phyloP scores from a whole-genome alignment of 2,329 filamentous ascomycete genomes.

The Botryotinia narcissicola region DNA sequence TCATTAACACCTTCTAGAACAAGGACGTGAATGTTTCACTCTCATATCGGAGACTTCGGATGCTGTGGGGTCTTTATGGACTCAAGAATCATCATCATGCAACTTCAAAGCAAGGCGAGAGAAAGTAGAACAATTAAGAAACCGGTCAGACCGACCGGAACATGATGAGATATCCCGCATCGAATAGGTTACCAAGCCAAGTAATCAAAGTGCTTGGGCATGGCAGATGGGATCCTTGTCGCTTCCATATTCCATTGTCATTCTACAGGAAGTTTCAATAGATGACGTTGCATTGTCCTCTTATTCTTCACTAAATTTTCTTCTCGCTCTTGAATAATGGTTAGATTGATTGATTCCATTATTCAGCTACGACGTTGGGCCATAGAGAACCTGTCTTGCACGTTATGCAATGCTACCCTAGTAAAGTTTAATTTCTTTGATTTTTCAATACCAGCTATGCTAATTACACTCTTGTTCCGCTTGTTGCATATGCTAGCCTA shows the following conservation, averaged over 20 bases:
- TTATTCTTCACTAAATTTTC: background rate
- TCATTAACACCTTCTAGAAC: constrained; percentile 20
- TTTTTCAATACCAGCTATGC: background rate
- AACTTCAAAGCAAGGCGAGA: background rate
- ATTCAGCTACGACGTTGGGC: background rate
- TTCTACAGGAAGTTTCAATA: background rate
- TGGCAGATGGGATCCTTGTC: background rate
- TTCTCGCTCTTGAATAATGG: background rate
- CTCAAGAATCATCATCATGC: background rate
- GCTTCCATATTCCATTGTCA: background rate
- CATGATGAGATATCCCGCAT: background rate
- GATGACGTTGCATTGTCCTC: background rate
- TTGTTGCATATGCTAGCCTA: background rate
- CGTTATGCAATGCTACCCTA: background rate
- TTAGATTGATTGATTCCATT: background rate
- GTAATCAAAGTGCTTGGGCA: background rate
- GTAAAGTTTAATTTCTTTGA: background rate
- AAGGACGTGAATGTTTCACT: constrained; percentile 14
- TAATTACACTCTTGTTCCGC: background rate
- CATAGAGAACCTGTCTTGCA: background rate
- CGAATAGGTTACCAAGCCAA: background rate
- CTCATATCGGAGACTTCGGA: constrained; percentile 10
- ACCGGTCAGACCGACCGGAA: constrained; percentile 5
- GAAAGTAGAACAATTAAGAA: background rate
- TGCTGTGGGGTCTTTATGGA: background rate